Evolutionary conservation across 1,284 basidiomycete species (phyloP).

Genomic region (Leccinum pseudoinsigne): DNA sequence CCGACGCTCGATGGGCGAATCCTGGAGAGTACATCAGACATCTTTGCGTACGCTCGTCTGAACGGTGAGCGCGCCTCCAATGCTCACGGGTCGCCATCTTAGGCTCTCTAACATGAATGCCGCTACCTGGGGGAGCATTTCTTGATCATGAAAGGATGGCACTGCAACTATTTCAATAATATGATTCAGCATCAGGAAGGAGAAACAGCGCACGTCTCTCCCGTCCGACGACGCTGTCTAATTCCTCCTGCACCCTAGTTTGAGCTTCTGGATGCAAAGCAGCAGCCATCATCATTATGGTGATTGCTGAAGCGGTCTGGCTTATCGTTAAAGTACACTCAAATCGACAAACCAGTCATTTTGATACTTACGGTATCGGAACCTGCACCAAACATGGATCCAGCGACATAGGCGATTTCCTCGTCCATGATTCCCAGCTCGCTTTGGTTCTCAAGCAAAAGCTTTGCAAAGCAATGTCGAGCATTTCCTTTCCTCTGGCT

Average conservation of each 20-base stretch:
- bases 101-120: slow-evolving; percentile 34
- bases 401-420: slow-evolving; percentile 36
- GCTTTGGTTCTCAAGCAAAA: slow-evolving; percentile 23
- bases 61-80: slow-evolving; percentile 15
- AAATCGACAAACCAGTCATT: not conserved
- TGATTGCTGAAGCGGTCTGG: slow-evolving; percentile 34
- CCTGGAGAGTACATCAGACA: slow-evolving; percentile 30
- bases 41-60: not conserved
- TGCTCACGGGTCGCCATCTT: slow-evolving; percentile 34
- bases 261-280: slow-evolving; percentile 41
- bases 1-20: slow-evolving; percentile 54
- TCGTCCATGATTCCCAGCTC: slow-evolving; percentile 14
- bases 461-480: slow-evolving; percentile 18
- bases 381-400: slow-evolving; percentile 42
- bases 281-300: slow-evolving; percentile 45
- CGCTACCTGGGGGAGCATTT: slow-evolving; percentile 23
- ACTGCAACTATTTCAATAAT: slow-evolving; percentile 10
- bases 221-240: slow-evolving; percentile 40
- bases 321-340: not conserved
- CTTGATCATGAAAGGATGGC: slow-evolving; percentile 25
- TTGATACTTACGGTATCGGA: slow-evolving; percentile 36
- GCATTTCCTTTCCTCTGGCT: slow-evolving; percentile 16
- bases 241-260: slow-evolving; percentile 41
- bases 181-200: not conserved
- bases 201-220: slow-evolving; percentile 32